Base-by-base conservation (phyloP, 2,329 filamentous ascomycete species). In the Zasmidium angulare region DNA sequence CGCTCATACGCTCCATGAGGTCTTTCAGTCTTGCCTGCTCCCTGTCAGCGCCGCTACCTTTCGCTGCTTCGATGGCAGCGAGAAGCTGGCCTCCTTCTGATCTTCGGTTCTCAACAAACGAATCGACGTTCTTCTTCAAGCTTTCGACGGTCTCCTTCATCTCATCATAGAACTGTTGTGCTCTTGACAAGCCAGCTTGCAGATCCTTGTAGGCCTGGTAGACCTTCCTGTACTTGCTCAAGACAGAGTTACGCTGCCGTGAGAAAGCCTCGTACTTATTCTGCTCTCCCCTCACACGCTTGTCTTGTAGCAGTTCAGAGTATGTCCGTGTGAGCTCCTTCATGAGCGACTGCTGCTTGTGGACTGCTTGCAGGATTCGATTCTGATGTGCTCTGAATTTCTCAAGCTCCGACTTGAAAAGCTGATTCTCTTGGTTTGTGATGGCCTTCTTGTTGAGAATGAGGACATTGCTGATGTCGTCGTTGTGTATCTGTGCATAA, bases 361-460 rank as follows among this genome's bases (percentile, higher is more conserved):
- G 95, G 63, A 92, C 96, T 14, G 95, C 93, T 74, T 97, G 92
- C 9, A 96, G 79, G 17, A 99, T 84, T 31, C 95, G 87, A 69
- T 89, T 96, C 72, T 98, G 95, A 69, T 97, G 91, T 24, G 92
- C 89, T 46, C 92, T 83, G 77, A 97, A 99, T 75, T 99, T 99
- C 76, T 98, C 93, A n/a, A 99, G 82, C 75, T 99, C 95, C 17
- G 91, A 87, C 73, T 97, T 90, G 78, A 99, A 99, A 2, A 99
- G 83, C 70, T 96, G 91, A 12, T 83, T 88, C 74, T 99, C 95
- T 69, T 95, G 93, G 70, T 91, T 96, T 20, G 91, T 84, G 70
- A 98, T 93, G 1, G 91, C 89, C 77, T 98, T 99, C 74, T 98
- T 98, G 81, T 99, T 99, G 60, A 99, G 80, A 57, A 99, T 99